A percentile compares a stretch with the other conserved stretches of the same genome.
phyloP scores from a whole-genome alignment of 139 green algal genomes.

The Volvox reticuliferus region DNA sequence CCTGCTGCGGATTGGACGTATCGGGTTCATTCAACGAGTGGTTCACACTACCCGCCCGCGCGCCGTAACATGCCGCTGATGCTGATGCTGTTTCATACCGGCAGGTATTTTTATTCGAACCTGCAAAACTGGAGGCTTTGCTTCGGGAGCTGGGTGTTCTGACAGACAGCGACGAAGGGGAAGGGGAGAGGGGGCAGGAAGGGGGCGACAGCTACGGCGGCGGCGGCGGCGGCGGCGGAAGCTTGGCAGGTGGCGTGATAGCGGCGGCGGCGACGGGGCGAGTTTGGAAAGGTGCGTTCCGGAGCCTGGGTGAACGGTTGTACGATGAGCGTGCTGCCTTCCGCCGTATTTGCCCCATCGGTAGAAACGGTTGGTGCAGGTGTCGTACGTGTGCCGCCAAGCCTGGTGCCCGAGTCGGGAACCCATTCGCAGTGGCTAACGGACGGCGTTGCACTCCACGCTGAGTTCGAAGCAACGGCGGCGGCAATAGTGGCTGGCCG shows the following conservation, averaged over 20 bases:
- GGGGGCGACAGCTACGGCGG: background rate
- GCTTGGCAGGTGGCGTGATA: background rate
- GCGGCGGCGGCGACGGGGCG: background rate
- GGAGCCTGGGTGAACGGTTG: background rate
- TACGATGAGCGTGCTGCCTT: background rate
- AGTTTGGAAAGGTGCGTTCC: background rate
- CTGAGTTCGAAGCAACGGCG: background rate
- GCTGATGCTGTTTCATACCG: background rate
- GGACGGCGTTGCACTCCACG: background rate
- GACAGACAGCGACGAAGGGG: background rate
- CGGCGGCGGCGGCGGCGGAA: background rate
- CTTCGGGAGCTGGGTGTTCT: background rate
- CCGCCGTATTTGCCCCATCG: background rate
- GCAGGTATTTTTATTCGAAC: conserved; percentile 1
- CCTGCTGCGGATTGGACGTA: too few species aligned
- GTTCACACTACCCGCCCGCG: background rate
- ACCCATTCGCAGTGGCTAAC: background rate
- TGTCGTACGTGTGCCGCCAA: background rate
- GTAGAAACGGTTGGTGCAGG: background rate
- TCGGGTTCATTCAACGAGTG: too few species aligned
- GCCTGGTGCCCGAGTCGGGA: background rate
- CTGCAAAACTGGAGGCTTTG: background rate
- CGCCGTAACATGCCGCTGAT: background rate
- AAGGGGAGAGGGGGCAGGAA: background rate
- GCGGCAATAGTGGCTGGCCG: background rate